Conservation (phyloP, 73 alveolate species). For the Symbiodinium natans region DNA sequence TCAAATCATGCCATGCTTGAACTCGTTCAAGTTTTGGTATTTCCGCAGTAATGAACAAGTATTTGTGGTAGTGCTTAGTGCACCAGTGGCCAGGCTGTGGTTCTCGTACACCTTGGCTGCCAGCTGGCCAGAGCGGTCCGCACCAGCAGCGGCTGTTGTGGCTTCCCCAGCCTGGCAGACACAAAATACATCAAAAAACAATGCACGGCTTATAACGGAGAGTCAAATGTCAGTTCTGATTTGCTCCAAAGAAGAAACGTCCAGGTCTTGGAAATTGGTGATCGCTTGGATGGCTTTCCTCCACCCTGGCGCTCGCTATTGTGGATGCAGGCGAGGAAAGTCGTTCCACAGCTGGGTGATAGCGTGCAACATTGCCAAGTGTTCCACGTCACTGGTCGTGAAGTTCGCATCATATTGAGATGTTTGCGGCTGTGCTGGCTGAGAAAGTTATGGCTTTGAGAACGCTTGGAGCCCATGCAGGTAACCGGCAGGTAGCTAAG, state of each 20-base stretch:
- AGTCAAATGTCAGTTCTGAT: neutral
- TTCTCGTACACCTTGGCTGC: conserved; percentile 69
- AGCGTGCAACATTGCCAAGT: too few species aligned
- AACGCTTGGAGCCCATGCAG: too few species aligned
- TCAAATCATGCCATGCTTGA: neutral
- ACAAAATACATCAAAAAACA: neutral
- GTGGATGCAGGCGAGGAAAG: conserved; percentile 55
- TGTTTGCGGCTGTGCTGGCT: too few species aligned
- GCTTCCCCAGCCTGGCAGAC: neutral
- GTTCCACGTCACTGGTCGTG: neutral
- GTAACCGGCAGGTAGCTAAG: too few species aligned
- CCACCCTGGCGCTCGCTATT: conserved; percentile 43
- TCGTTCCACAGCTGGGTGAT: neutral
- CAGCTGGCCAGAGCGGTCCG: conserved; percentile 43
- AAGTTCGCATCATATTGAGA: too few species aligned
- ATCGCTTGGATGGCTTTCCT: conserved; percentile 23
- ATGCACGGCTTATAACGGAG: neutral
- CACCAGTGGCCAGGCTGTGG: conserved; percentile 87
- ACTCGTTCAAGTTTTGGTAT: neutral
- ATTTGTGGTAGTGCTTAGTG: too few species aligned
- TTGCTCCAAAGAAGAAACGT: neutral
- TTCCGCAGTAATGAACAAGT: too few species aligned
- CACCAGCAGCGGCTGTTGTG: conserved; percentile 51
- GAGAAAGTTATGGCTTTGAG: too few species aligned
- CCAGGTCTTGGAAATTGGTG: conserved; percentile 34